These are phyloP conservation scores for Trypanosoma brucei DNA, from an alignment of 208 protist genomes.

Conservation along the genomic window DNA sequence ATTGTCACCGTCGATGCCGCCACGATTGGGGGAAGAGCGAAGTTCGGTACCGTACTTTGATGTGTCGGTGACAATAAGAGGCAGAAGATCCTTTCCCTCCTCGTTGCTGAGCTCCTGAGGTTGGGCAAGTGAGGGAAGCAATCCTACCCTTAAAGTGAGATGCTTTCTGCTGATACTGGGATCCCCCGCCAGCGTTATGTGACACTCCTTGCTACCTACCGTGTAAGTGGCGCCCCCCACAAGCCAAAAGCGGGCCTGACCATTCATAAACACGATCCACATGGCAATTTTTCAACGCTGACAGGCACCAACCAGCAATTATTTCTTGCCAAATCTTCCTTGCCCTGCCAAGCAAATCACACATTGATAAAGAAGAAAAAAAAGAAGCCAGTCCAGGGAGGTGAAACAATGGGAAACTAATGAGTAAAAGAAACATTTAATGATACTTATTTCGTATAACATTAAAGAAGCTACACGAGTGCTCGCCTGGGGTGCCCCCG, in stretches of 20 bases:
- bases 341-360: neutral
- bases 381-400: neutral
- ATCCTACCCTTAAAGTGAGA: constrained; percentile 45
- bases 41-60: constrained; percentile 69
- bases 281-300: constrained; percentile 23
- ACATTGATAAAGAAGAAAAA: neutral
- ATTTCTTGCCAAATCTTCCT: neutral
- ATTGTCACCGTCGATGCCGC: neutral
- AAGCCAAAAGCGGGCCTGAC: constrained; percentile 55
- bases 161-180: constrained; percentile 78
- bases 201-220: constrained; percentile 55
- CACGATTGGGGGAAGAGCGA: constrained; percentile 7
- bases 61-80: constrained; percentile 57
- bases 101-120: constrained; percentile 1
- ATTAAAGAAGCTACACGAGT: too few species aligned
- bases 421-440: too few species aligned
- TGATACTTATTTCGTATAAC: too few species aligned
- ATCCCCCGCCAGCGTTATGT: constrained; percentile 63
- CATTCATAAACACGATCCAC: constrained; percentile 79
- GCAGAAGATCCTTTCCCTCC: constrained; percentile 13
- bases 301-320: neutral
- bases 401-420: too few species aligned
- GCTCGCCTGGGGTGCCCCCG: too few species aligned
- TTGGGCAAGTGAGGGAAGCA: constrained; percentile 6
- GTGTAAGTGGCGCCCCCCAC: constrained; percentile 48